Evolutionary conservation across 1,139 yeast genomes (phyloP).

Genomic region (Candida tetrigidarum): DNA sequence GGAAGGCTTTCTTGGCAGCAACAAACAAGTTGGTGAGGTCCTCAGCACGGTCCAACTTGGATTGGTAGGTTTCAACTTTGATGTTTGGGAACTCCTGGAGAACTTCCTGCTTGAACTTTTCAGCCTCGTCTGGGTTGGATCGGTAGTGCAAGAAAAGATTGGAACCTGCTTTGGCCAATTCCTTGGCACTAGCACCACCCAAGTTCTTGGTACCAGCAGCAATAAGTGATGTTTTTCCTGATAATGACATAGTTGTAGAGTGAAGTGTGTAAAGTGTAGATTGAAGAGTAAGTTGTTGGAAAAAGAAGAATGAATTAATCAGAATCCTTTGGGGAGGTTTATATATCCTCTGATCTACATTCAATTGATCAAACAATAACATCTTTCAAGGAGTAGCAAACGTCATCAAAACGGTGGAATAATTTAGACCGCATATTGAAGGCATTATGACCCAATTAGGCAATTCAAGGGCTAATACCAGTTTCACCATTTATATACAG

Average conservation of each 20-base stretch:
- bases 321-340: neutral
- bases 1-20: conserved; percentile 48
- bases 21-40: conserved; percentile 49
- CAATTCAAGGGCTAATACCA: neutral
- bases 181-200: conserved; percentile 61
- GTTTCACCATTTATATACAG: neutral
- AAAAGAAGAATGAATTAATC: neutral
- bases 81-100: conserved; percentile 32
- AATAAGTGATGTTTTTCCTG: conserved; percentile 58
- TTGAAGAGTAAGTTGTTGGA: neutral
- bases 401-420: no score
- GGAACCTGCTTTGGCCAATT: conserved; percentile 59
- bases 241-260: conserved; percentile 15
- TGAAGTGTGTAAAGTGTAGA: neutral
- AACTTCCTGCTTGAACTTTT: conserved; percentile 43
- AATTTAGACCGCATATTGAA: no score
- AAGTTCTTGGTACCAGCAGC: conserved; percentile 72
- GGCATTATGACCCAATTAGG: neutral
- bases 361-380: neutral
- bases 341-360: no score
- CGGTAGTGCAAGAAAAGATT: conserved; percentile 62
- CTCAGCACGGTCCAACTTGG: conserved; percentile 45
- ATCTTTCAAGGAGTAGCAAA: neutral
- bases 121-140: conserved; percentile 46
- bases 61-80: conserved; percentile 50